A percentile compares a stretch with the other conserved stretches of the same genome.
Conservation (phyloP, 2,329 filamentous ascomycete genomes). For the Fusarium sororula region DNA sequence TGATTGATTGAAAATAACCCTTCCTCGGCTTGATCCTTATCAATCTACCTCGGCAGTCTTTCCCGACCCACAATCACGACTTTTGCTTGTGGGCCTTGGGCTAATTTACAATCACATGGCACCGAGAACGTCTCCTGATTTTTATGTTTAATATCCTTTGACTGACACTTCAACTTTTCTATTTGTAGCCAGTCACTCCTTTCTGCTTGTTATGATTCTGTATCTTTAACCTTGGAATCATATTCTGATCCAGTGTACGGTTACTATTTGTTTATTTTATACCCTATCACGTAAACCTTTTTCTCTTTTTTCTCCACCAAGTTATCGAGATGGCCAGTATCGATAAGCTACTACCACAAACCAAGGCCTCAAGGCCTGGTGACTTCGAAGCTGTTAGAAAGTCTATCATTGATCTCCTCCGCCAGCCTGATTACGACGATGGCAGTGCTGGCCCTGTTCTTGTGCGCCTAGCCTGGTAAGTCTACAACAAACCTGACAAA, state of each 20-base stretch:
- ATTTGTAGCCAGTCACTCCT: not conserved
- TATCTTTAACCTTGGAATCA: rapidly evolving
- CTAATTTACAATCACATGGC: not conserved
- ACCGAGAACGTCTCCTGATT: not conserved
- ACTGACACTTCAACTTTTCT: not conserved
- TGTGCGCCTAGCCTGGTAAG: slow-evolving; percentile 6
- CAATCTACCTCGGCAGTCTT: not conserved
- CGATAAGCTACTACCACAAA: not conserved
- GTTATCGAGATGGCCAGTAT: not conserved
- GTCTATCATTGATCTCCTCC: not conserved
- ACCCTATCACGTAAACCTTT: not conserved
- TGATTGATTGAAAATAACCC: too few relatives aligned
- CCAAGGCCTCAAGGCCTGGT: not conserved
- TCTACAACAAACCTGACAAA: too few relatives aligned
- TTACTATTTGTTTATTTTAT: too few relatives aligned
- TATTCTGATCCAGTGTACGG: too few relatives aligned
- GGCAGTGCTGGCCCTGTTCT: slow-evolving; percentile 7
- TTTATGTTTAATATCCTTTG: not conserved
- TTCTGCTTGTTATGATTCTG: too few relatives aligned
- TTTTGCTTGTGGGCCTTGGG: not conserved
- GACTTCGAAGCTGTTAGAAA: not conserved
- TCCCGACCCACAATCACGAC: not conserved
- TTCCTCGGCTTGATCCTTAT: not conserved
- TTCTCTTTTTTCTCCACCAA: not conserved
- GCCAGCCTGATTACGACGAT: slow-evolving; percentile 1